Evolutionary conservation across 2,329 filamentous ascomycete genomes (phyloP).

Genomic region (Fusarium sororula): DNA sequence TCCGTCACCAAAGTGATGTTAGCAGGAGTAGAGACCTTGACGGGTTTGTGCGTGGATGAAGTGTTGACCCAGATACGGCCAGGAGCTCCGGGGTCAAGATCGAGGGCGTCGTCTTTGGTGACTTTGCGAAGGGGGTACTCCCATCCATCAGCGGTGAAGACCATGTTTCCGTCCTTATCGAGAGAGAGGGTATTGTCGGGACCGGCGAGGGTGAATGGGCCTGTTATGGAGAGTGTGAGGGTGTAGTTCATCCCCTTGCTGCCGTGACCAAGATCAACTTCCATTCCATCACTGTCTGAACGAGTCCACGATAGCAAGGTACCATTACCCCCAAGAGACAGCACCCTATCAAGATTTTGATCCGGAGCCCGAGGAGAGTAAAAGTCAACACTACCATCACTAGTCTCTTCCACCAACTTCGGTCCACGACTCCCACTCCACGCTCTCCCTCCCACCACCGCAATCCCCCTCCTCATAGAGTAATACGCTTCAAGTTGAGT

Average conservation of each 20-base stretch:
- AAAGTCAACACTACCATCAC: background rate
- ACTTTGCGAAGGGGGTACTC: constrained; percentile 16
- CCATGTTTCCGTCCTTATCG: background rate
- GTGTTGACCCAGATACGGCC: constrained; percentile 18
- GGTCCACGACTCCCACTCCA: constrained; percentile 14
- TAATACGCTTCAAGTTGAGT: constrained; percentile 19
- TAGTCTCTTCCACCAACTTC: background rate
- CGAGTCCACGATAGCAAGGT: background rate
- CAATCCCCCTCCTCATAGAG: constrained; percentile 20
- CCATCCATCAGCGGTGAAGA: constrained; percentile 4
- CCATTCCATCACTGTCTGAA: background rate
- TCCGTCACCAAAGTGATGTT: background rate
- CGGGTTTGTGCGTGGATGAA: constrained; percentile 7
- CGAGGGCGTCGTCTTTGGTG: background rate
- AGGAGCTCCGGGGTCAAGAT: constrained; percentile 6
- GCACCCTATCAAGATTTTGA: constrained; percentile 1
- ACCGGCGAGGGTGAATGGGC: background rate
- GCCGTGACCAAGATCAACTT: background rate
- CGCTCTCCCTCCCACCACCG: constrained; percentile 6
- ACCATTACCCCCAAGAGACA: accelerated
- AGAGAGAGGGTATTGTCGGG: background rate
- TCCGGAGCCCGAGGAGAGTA: constrained; percentile 6
- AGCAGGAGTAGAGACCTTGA: background rate
- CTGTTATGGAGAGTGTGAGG: background rate
- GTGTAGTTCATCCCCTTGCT: constrained; percentile 25